Percentiles rank a stretch among this genome's conserved stretches.
phyloP scores from a whole-genome alignment of 495 filamentous ascomycete species.

The Cladorrhinum samala region DNA sequence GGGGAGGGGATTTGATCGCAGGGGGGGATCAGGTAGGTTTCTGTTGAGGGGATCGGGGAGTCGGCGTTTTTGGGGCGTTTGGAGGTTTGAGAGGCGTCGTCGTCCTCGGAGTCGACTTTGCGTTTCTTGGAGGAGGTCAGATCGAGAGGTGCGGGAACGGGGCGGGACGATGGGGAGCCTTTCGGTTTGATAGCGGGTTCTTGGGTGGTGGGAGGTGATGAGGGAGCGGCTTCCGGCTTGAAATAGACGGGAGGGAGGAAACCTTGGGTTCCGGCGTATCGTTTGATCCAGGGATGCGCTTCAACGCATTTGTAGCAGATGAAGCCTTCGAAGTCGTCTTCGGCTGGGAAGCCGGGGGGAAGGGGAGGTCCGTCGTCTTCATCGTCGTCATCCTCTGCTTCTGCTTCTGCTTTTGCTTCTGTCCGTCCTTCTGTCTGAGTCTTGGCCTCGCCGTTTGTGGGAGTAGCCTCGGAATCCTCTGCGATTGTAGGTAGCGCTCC shows the following conservation, averaged over 20 bases:
- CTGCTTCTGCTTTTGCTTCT: constrained; percentile 12
- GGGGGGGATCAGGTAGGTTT: not conserved
- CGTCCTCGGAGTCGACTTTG: constrained; percentile 53
- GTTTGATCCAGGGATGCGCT: constrained; percentile 84
- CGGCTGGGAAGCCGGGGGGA: constrained; percentile 78
- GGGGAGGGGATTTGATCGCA: not conserved
- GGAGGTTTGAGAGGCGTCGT: constrained; percentile 29
- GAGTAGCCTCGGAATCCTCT: constrained; percentile 27
- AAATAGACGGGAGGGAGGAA: constrained; percentile 67
- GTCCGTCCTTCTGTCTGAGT: too few relatives aligned
- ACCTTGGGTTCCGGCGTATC: constrained; percentile 74
- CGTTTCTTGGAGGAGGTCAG: constrained; percentile 58
- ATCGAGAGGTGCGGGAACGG: not conserved
- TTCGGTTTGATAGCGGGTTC: not conserved
- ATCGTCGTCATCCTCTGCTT: constrained; percentile 28
- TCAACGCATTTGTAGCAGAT: constrained; percentile 93
- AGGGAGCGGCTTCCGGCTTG: constrained; percentile 15
- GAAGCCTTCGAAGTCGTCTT: constrained; percentile 82
- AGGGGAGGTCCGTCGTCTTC: constrained; percentile 49
- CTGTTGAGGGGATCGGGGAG: not conserved
- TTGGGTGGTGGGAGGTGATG: not conserved
- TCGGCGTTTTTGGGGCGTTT: constrained; percentile 54
- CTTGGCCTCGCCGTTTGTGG: constrained; percentile 16
- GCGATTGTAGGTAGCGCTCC: constrained; percentile 33
- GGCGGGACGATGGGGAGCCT: too few relatives aligned